Percentiles rank a stretch among this genome's conserved stretches.
Evolutionary conservation across 192 early-diverging fungal genomes (phyloP).

Genomic region (Coemansia sp.): DNA sequence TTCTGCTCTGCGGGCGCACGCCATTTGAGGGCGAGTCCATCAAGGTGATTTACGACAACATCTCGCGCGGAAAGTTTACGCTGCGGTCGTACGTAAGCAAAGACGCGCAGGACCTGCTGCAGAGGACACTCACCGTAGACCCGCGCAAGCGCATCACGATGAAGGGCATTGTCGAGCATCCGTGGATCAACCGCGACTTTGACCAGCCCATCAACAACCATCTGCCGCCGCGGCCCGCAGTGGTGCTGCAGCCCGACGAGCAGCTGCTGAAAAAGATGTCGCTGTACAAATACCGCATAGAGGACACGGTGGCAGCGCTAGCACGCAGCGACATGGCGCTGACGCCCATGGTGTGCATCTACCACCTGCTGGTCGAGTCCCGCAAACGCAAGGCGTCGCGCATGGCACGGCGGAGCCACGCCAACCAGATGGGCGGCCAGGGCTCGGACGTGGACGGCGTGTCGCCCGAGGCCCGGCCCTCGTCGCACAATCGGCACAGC

Average conservation of each 20-base stretch:
- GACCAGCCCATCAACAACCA: conserved; percentile 62
- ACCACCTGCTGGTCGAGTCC: conserved; percentile 47
- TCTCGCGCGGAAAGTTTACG: conserved; percentile 64
- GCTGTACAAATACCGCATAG: conserved; percentile 37
- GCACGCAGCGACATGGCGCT: conserved; percentile 38
- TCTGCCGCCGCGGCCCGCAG: conserved; percentile 57
- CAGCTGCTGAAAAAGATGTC: conserved; percentile 47
- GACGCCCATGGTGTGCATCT: conserved; percentile 48
- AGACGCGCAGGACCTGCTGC: conserved; percentile 62
- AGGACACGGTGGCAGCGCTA: conserved; percentile 33
- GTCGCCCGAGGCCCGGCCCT: conserved; percentile 16
- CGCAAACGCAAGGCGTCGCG: conserved; percentile 41
- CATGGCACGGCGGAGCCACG: conserved; percentile 43
- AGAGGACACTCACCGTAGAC: conserved; percentile 70
- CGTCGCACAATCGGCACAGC: conserved; percentile 33
- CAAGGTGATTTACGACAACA: conserved; percentile 82
- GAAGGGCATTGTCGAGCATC: conserved; percentile 65
- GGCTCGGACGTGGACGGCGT: conserved; percentile 10
- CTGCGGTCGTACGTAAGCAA: conserved; percentile 58
- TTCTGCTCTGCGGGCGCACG: conserved; percentile 78
- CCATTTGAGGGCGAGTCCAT: conserved; percentile 85
- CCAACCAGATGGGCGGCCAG: conserved; percentile 20
- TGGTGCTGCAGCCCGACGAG: conserved; percentile 45
- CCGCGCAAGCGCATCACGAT: conserved; percentile 67
- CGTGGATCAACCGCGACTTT: conserved; percentile 75